phyloP scores from a whole-genome alignment of 257 asterid genomes.

The Hygrophila difformis region DNA sequence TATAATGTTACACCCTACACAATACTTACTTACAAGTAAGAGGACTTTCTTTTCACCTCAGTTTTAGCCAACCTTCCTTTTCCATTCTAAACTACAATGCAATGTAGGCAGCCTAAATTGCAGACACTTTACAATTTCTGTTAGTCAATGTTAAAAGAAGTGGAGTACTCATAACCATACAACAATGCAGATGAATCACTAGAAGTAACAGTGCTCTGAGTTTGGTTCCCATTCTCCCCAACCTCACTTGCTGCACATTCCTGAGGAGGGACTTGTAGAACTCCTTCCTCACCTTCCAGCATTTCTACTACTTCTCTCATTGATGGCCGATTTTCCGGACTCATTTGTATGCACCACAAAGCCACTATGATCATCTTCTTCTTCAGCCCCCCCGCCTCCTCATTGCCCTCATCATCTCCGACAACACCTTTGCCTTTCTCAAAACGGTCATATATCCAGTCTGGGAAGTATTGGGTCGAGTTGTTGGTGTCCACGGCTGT shows the following conservation, averaged over 20 bases:
- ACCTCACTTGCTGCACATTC: background rate
- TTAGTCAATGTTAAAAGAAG: too few relatives aligned
- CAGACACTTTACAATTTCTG: too few relatives aligned
- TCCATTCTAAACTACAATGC: too few relatives aligned
- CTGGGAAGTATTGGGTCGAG: too few relatives aligned
- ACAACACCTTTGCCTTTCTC: slow-evolving; percentile 11
- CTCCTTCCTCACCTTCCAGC: slow-evolving; percentile 26
- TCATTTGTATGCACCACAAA: too few relatives aligned
- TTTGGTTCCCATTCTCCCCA: background rate
- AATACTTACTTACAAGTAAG: too few relatives aligned
- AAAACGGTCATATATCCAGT: slow-evolving; percentile 11
- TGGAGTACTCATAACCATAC: too few relatives aligned
- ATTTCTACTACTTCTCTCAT: slow-evolving; percentile 27
- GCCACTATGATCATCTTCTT: slow-evolving; percentile 22
- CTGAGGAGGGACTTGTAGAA: slow-evolving; percentile 1
- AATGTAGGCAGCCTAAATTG: too few relatives aligned
- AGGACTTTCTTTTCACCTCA: too few relatives aligned
- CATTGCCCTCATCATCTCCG: background rate
- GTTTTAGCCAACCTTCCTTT: too few relatives aligned
- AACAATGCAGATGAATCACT: too few relatives aligned
- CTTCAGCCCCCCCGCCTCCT: background rate
- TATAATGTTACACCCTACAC: too few relatives aligned
- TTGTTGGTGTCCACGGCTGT: background rate
- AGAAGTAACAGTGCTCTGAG: slow-evolving; percentile 4
- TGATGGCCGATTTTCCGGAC: slow-evolving; percentile 27